These are phyloP conservation scores for Fusarium staphyleae DNA, from an alignment of 2,329 filamentous ascomycete species.

Conservation along the genomic window DNA sequence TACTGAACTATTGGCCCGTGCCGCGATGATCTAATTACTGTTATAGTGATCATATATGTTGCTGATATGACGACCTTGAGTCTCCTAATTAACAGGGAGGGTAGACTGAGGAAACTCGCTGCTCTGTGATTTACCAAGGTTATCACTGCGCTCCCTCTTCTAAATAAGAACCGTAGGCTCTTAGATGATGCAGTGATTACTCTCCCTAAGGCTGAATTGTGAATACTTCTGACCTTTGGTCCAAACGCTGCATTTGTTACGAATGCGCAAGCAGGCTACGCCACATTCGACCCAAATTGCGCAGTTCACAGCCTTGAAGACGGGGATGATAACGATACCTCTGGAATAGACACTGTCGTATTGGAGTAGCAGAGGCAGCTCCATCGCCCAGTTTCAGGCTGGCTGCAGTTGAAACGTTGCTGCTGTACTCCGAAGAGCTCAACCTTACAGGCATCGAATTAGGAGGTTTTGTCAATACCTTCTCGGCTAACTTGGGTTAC, in stretches of 20 bases:
- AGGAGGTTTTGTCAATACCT: constrained; percentile 31
- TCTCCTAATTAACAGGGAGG: too few relatives aligned
- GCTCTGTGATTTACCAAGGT: too few relatives aligned
- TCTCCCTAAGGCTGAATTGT: constrained; percentile 23
- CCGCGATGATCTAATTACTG: too few relatives aligned
- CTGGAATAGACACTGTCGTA: not conserved
- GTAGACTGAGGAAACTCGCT: too few relatives aligned
- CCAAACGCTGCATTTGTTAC: constrained; percentile 52
- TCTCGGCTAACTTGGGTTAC: constrained; percentile 14
- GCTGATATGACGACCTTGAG: too few relatives aligned
- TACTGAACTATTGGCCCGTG: too few relatives aligned
- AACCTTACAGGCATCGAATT: constrained; percentile 16
- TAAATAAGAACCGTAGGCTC: too few relatives aligned
- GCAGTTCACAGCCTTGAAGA: constrained; percentile 42
- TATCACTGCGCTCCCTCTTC: too few relatives aligned
- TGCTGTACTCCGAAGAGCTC: constrained; percentile 23
- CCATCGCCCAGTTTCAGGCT: constrained; percentile 27
- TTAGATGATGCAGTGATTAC: too few relatives aligned
- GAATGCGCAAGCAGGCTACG: constrained; percentile 49
- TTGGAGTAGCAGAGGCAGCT: constrained; percentile 39
- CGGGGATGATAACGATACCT: not conserved
- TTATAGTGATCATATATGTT: too few relatives aligned
- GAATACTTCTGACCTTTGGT: constrained; percentile 52
- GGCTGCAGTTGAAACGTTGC: constrained; percentile 26
- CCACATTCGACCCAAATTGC: constrained; percentile 51